A percentile compares a stretch with the other conserved stretches of the same genome.
Conservation (phyloP, 2,329 filamentous ascomycete species). For the Pseudogymnoascus sp. region DNA sequence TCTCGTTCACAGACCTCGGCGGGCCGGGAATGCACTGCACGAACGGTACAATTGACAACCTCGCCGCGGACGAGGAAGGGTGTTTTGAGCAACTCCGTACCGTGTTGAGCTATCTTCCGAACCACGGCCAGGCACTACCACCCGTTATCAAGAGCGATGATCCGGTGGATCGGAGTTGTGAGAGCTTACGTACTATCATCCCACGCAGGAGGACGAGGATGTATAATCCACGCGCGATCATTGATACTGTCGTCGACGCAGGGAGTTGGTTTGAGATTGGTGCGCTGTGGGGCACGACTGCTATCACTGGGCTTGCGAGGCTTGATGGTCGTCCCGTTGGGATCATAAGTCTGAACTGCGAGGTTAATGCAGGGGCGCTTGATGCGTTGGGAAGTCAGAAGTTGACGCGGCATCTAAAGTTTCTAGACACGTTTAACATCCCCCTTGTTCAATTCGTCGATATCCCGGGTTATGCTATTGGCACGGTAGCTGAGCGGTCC, state of each 20-base stretch:
- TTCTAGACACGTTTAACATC: slow-evolving; percentile 59
- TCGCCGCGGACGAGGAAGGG: slow-evolving; percentile 52
- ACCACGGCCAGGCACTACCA: slow-evolving; percentile 48
- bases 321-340: slow-evolving; percentile 51
- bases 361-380: slow-evolving; percentile 53
- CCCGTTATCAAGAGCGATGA: slow-evolving; percentile 42
- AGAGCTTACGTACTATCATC: slow-evolving; percentile 47
- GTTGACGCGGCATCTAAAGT: slow-evolving; percentile 51
- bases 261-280: slow-evolving; percentile 59
- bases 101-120: slow-evolving; percentile 51
- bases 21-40: slow-evolving; percentile 55
- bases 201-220: slow-evolving; percentile 51
- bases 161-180: slow-evolving; percentile 41
- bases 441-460: slow-evolving; percentile 58
- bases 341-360: slow-evolving; percentile 53
- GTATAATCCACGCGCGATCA: slow-evolving; percentile 53
- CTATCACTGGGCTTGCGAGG: slow-evolving; percentile 53
- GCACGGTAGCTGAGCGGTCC: slow-evolving; percentile 53
- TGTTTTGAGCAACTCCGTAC: slow-evolving; percentile 55
- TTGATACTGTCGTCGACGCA: slow-evolving; percentile 48
- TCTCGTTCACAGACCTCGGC: slow-evolving; percentile 52
- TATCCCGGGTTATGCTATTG: slow-evolving; percentile 56
- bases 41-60: slow-evolving; percentile 60
- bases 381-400: slow-evolving; percentile 56
- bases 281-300: slow-evolving; percentile 53